A percentile compares a stretch with the other conserved stretches of the same genome.
Evolutionary conservation across 306 rosid genomes (phyloP).

Genomic region (Sesbania bispinosa): DNA sequence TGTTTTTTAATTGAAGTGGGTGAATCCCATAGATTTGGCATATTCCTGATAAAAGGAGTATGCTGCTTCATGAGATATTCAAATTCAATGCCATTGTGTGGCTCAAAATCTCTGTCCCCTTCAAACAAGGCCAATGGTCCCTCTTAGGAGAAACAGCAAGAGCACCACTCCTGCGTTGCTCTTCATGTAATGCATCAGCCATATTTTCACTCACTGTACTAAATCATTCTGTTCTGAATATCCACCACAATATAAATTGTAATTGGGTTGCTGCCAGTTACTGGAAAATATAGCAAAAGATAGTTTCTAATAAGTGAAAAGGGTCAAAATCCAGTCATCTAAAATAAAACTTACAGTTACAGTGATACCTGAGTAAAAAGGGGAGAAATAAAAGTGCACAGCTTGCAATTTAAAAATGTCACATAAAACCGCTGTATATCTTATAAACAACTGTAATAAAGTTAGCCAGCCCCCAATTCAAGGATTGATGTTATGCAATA

Average conservation of each 20-base stretch:
- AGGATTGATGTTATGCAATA: neutral
- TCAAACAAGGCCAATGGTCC: conserved; percentile 55
- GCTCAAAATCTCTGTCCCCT: conserved; percentile 77
- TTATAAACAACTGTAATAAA: neutral
- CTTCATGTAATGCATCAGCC: conserved; percentile 56
- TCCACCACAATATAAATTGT: conserved; percentile 15
- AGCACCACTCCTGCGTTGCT: conserved; percentile 40
- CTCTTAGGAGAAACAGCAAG: conserved; percentile 46
- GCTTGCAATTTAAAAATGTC: neutral
- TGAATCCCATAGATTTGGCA: conserved; percentile 97
- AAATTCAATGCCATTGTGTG: conserved; percentile 73
- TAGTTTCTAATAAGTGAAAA: neutral
- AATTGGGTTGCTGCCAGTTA: conserved; percentile 20
- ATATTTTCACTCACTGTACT: conserved; percentile 37
- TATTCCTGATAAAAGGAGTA: conserved; percentile 84
- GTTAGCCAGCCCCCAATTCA: neutral
- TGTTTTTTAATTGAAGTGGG: conserved; percentile 84
- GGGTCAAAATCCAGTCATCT: neutral
- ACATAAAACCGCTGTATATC: neutral
- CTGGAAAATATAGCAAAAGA: conserved; percentile 20
- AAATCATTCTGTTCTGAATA: conserved; percentile 34
- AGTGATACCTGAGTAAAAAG: neutral
- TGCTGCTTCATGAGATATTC: conserved; percentile 81
- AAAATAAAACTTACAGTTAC: neutral
- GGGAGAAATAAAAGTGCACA: neutral